phyloP scores from a whole-genome alignment of 192 early-diverging fungal species.

The Gaertneriomyces semiglobifer region DNA sequence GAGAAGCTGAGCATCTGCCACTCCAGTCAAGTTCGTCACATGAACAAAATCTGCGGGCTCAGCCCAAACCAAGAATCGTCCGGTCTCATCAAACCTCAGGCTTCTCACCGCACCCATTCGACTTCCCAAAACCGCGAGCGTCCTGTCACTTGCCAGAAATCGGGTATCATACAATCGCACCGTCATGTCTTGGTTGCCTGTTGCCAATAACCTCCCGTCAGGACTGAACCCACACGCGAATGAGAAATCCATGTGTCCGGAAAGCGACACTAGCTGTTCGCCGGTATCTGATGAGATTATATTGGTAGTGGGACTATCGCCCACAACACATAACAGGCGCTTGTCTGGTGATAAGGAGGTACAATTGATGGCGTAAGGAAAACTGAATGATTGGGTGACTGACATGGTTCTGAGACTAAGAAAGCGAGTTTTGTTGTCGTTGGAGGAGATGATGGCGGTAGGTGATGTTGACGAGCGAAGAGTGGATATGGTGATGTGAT shows the following conservation, averaged over 20 bases:
- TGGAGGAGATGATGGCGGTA: constrained; percentile 52
- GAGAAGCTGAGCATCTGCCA: neutral
- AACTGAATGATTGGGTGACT: constrained; percentile 35
- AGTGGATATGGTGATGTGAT: constrained; percentile 43
- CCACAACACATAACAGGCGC: constrained; percentile 54
- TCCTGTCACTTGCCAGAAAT: constrained; percentile 40
- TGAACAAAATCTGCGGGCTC: constrained; percentile 71
- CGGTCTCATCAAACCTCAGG: constrained; percentile 57
- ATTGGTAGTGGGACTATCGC: constrained; percentile 46
- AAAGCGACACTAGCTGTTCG: constrained; percentile 34
- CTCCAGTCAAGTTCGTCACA: constrained; percentile 41
- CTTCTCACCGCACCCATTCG: constrained; percentile 58
- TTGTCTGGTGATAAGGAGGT: constrained; percentile 52
- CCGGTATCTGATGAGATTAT: constrained; percentile 49
- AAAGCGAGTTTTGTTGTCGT: constrained; percentile 47
- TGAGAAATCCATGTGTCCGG: constrained; percentile 64
- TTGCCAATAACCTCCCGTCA: constrained; percentile 51
- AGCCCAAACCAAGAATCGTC: constrained; percentile 50
- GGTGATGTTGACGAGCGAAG: no score
- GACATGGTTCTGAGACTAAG: constrained; percentile 45
- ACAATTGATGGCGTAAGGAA: constrained; percentile 62
- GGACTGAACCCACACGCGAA: constrained; percentile 69
- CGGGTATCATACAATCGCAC: constrained; percentile 64
- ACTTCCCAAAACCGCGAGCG: constrained; percentile 49
- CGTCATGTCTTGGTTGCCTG: constrained; percentile 61